These are phyloP conservation scores for Ascocoryne sarcoides DNA, from an alignment of 2,329 filamentous ascomycete species.

Conservation along the genomic window DNA sequence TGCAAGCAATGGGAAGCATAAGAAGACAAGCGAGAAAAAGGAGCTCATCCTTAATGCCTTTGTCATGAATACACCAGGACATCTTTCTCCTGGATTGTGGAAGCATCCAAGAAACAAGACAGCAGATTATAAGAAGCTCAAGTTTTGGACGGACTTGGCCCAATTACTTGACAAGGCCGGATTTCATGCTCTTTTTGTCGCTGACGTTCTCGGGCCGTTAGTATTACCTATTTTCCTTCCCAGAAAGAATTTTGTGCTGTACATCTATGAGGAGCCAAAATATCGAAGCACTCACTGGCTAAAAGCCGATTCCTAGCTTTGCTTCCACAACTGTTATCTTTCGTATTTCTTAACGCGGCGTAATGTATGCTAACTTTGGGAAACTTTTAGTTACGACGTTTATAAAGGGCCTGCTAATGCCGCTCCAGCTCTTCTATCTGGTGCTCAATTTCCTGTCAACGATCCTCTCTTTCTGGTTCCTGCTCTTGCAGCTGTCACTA, in stretches of 20 bases:
- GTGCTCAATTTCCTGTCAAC: slow-evolving; percentile 60
- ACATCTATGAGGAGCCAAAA: too few species aligned
- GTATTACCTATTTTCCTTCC: too few species aligned
- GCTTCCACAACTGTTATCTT: too few species aligned
- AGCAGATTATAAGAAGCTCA: slow-evolving; percentile 50
- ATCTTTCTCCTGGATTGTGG: slow-evolving; percentile 46
- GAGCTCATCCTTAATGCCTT: slow-evolving; percentile 6
- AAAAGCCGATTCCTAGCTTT: too few species aligned
- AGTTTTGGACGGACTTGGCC: slow-evolving; percentile 52
- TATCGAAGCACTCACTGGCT: too few species aligned
- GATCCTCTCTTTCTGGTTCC: slow-evolving; percentile 53
- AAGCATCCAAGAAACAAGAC: too few species aligned
- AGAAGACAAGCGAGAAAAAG: too few species aligned
- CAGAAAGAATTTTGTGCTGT: too few species aligned
- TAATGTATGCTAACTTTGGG: too few species aligned
- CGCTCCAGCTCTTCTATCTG: slow-evolving; percentile 48
- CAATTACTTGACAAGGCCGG: slow-evolving; percentile 49
- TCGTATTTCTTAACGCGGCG: too few species aligned
- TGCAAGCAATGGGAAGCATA: too few species aligned
- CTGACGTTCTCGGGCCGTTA: slow-evolving; percentile 54
- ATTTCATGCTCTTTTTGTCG: slow-evolving; percentile 58
- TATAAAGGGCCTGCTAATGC: slow-evolving; percentile 42
- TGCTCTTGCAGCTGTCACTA: slow-evolving; percentile 59
- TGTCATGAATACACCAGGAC: slow-evolving; percentile 27
- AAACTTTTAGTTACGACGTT: slow-evolving; percentile 63